Evolutionary conservation across 768 basidiomycete species (phyloP).

Genomic region (Mycena floridula): DNA sequence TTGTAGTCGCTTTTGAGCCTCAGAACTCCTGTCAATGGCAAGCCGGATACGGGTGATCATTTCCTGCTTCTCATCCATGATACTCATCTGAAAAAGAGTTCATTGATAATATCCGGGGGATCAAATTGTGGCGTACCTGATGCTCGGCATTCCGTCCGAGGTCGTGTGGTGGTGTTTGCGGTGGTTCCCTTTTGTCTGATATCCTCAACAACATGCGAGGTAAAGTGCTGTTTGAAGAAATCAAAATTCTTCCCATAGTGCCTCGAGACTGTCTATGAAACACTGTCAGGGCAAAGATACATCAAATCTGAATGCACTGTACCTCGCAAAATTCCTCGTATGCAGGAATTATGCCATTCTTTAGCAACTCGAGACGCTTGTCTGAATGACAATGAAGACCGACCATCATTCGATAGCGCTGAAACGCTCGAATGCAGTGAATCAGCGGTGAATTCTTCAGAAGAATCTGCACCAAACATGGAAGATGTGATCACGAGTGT

Average conservation of each 20-base stretch:
- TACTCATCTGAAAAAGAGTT: slow-evolving; percentile 12
- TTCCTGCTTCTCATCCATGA: slow-evolving; percentile 22
- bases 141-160: slow-evolving; percentile 18
- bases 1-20: no score
- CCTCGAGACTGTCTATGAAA: slow-evolving; percentile 14
- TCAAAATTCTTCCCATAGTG: slow-evolving; percentile 21
- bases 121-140: slow-evolving; percentile 15
- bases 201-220: slow-evolving; percentile 17
- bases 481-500: no score
- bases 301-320: background rate
- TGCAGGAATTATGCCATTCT: background rate
- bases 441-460: slow-evolving; percentile 5
- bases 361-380: slow-evolving; percentile 1
- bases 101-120: slow-evolving; percentile 1
- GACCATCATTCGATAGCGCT: slow-evolving; percentile 6
- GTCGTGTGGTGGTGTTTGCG: slow-evolving; percentile 20
- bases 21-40: slow-evolving; percentile 15
- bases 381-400: slow-evolving; percentile 8
- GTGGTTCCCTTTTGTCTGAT: slow-evolving; percentile 19
- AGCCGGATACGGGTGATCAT: slow-evolving; percentile 21
- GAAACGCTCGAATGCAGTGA: slow-evolving; percentile 7
- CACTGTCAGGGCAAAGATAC: background rate
- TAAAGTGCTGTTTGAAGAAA: slow-evolving; percentile 24
- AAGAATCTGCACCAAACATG: slow-evolving; percentile 6
- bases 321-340: background rate